Evolutionary conservation across 345 rosid genomes (phyloP).

Genomic region (Erysimum cheiranthoides): DNA sequence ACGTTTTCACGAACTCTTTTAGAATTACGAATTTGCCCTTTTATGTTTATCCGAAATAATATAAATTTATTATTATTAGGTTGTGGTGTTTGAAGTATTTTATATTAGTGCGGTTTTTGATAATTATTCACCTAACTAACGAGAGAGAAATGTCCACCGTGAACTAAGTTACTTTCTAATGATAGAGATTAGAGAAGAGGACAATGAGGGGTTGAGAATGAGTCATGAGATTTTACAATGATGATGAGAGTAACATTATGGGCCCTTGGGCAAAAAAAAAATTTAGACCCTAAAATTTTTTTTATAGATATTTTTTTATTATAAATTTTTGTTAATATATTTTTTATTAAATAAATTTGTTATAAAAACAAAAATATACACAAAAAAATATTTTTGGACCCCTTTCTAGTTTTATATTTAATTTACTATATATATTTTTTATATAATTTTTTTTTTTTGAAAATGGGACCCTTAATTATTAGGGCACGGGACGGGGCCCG

Average conservation of each 20-base stretch:
- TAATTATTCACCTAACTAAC: not conserved
- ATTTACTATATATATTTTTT: too few species aligned
- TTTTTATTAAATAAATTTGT: too few species aligned
- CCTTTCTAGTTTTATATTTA: too few species aligned
- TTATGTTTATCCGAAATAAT: not conserved
- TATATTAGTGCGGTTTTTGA: not conserved
- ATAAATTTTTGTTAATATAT: too few species aligned
- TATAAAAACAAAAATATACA: too few species aligned
- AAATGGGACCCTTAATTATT: too few species aligned
- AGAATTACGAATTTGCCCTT: constrained; percentile 5
- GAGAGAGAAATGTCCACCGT: not conserved
- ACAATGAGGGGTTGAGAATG: constrained; percentile 13
- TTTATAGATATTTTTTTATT: too few species aligned
- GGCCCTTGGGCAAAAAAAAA: too few species aligned
- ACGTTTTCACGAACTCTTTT: constrained; percentile 22
- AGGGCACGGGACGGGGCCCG: too few species aligned
- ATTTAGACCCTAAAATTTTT: too few species aligned
- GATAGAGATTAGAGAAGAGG: not conserved
- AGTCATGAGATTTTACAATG: constrained; percentile 9
- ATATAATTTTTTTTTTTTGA: too few species aligned
- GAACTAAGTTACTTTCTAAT: not conserved
- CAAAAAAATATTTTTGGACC: too few species aligned
- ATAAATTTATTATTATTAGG: not conserved
- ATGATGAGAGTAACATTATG: not conserved
- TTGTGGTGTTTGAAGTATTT: not conserved